These are phyloP conservation scores for Primulina eburnea DNA, from an alignment of 257 asterid genomes.

Conservation along the genomic window DNA sequence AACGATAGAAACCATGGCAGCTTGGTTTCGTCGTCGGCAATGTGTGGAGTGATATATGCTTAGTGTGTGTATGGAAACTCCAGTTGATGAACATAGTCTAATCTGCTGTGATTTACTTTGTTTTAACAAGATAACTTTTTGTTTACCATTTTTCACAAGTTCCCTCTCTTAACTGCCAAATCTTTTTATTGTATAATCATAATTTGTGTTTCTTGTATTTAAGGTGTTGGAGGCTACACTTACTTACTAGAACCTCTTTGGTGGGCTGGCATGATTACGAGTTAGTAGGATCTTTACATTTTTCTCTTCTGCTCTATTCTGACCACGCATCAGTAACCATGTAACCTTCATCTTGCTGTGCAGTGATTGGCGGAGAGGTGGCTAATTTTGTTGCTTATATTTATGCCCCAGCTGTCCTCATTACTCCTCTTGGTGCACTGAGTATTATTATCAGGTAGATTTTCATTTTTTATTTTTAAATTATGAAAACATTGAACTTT, in stretches of 20 bases:
- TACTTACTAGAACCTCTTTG: conserved; percentile 87
- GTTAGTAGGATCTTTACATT: conserved; percentile 40
- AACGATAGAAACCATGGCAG: too few species aligned
- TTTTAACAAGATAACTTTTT: background rate
- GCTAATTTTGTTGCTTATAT: conserved; percentile 87
- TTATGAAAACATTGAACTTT: too few species aligned
- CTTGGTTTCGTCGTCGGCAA: too few species aligned
- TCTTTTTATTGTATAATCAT: background rate
- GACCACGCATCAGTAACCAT: background rate
- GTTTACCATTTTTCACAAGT: background rate
- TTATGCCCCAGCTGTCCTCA: conserved; percentile 92
- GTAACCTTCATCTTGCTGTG: background rate
- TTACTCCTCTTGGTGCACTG: conserved; percentile 87
- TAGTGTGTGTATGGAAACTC: too few species aligned
- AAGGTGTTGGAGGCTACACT: conserved; percentile 86
- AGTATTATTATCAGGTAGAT: conserved; percentile 82
- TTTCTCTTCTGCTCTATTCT: background rate
- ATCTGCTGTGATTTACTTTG: background rate
- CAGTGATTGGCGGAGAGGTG: conserved; percentile 88
- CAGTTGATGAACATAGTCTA: background rate
- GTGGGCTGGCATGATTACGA: conserved; percentile 96
- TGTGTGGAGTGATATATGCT: too few species aligned
- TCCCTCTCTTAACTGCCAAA: background rate
- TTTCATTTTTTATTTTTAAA: background rate
- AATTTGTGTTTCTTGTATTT: conserved; percentile 19